phyloP scores from a whole-genome alignment of 2,329 filamentous ascomycete species.

The Paraphoma chrysanthemicola region DNA sequence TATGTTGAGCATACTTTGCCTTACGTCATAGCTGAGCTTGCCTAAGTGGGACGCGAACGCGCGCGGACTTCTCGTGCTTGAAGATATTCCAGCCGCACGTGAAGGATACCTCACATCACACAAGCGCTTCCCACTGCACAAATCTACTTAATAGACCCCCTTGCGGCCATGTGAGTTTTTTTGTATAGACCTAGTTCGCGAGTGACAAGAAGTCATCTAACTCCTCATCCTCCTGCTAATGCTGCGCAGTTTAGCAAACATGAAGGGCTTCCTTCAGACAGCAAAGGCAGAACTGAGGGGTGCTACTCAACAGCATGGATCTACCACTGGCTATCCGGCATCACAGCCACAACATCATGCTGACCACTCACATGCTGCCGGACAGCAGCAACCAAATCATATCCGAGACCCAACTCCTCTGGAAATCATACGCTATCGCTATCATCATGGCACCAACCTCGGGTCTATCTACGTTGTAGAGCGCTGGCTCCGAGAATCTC shows the following conservation, averaged over 20 bases:
- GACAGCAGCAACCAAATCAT: conserved; percentile 21
- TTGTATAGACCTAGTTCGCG: neutral
- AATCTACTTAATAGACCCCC: neutral
- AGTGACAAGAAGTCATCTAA: conserved; percentile 10
- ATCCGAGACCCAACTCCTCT: conserved; percentile 49
- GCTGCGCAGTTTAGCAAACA: conserved; percentile 13
- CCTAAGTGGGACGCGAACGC: neutral
- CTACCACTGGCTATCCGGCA: neutral
- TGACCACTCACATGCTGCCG: neutral
- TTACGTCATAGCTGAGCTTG: conserved; percentile 2
- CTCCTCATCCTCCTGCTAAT: conserved; percentile 9
- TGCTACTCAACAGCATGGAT: conserved; percentile 12
- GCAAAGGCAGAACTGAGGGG: conserved; percentile 33
- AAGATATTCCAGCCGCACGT: conserved; percentile 1
- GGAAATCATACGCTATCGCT: conserved; percentile 62
- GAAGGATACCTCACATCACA: neutral
- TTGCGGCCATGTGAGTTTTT: neutral
- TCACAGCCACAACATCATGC: conserved; percentile 3
- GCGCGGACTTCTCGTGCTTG: neutral
- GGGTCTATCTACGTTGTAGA: conserved; percentile 68
- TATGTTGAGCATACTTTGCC: neutral
- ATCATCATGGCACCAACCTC: conserved; percentile 66
- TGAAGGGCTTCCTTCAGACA: conserved; percentile 38
- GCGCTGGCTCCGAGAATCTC: conserved; percentile 61
- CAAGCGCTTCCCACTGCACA: neutral